These are phyloP conservation scores for Lipomyces anomalus DNA, from an alignment of 805 yeast species.

Conservation along the genomic window DNA sequence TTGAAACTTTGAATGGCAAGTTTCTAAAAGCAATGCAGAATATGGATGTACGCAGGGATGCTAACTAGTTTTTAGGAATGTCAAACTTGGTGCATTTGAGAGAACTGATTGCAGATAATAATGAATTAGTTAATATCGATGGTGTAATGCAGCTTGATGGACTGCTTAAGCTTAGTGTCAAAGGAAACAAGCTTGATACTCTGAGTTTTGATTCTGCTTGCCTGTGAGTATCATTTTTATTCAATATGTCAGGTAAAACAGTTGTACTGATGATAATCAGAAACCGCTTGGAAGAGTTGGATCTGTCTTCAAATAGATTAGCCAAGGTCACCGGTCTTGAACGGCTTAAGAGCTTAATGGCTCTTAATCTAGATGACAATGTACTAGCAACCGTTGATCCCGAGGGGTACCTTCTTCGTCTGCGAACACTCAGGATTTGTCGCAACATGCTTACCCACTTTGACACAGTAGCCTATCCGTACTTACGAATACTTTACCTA, in stretches of 20 bases:
- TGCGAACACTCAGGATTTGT: conserved; percentile 40
- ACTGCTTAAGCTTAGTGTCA: conserved; percentile 26
- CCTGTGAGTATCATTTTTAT: conserved; percentile 16
- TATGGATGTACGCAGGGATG: background rate
- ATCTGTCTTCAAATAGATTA: conserved; percentile 26
- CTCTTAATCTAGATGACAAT: conserved; percentile 35
- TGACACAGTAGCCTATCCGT: conserved; percentile 21
- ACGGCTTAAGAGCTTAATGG: conserved; percentile 32
- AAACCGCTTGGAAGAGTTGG: conserved; percentile 26
- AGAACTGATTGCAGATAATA: conserved; percentile 40
- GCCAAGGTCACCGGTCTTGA: conserved; percentile 28
- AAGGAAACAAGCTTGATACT: conserved; percentile 25
- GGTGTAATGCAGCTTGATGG: conserved; percentile 41
- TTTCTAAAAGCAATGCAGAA: background rate
- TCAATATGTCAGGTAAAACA: background rate
- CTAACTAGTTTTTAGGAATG: conserved; percentile 24
- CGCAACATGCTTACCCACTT: conserved; percentile 32
- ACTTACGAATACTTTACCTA: conserved; percentile 21
- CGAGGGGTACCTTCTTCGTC: conserved; percentile 30
- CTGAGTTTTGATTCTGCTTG: conserved; percentile 23
- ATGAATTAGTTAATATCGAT: conserved; percentile 33
- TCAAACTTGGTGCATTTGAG: conserved; percentile 38
- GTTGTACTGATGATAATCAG: conserved; percentile 1
- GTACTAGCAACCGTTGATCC: conserved; percentile 9
- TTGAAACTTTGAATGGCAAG: conserved; percentile 34